Evolutionary conservation across 2,329 filamentous ascomycete genomes (phyloP), one percentile per base, ranked within the genome.

Genomic region (Claviceps lovelessii): DNA sequence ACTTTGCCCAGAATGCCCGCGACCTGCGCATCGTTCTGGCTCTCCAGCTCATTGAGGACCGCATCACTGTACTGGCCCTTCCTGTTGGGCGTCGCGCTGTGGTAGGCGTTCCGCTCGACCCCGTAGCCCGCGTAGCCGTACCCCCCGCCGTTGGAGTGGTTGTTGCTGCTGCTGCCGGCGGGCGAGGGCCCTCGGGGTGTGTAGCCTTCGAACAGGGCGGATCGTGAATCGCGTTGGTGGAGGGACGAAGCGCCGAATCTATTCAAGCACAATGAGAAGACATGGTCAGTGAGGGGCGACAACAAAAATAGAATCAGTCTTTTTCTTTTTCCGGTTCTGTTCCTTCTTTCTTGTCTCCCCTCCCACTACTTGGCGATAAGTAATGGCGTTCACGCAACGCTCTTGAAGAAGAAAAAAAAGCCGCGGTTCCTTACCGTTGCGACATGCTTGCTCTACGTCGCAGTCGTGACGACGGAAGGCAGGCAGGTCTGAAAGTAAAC

Each of bases 1-100:
- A 97, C 91, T 71, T 95, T 96, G 61, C 86, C 86, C 61, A 88
- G 79, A 65, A 96, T 90, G n/a, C 90, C 89, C 58, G 89, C 86
- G 11, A 96, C 84, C 63, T 96, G 85, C 56, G 82, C 77, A 62
- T 96, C 90, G 67, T 97, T 97, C 73, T 98, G 93, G 65, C 87
- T 91, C 74, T 98, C 93, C 57, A 98, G 78, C 72, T 95, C 90
- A 67, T 88, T 89, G 53, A 98, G 78, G 50, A 95, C 89, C 23
- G 90, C 87, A 64, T 94, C 86, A 66, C 86, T 91, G 69, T 97
- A 97, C 68, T 96, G 90, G 15, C 91, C 91, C 66, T 85, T 88
- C 61, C 60, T 76, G 67, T 90, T 88, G 57, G 86, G 86, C 57
- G 86, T 89, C 61, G 85, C 86, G 37, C 80, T 70, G 53, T 85